Evolutionary conservation across 148 eudicot species (phyloP), one percentile per base, ranked within the genome.

Genomic region (Salicornia ramosissima): DNA sequence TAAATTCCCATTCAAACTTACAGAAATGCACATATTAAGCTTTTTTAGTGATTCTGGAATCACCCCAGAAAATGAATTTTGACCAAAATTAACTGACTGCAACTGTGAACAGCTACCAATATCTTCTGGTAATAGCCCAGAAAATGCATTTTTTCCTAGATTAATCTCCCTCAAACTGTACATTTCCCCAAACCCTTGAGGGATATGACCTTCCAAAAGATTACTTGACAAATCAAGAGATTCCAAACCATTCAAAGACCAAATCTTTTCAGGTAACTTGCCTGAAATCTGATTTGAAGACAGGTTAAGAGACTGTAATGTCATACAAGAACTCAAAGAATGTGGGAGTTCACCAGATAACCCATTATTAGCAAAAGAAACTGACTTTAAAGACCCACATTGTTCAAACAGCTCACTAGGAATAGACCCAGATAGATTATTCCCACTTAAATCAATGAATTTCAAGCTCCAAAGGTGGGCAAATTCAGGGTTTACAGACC

Each of bases 261-360:
- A 87, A 33, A 91, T 77, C 40, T 76, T 83, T 40, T 75, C 74
- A 26, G 86, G 87, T 47, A 91, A 76, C 29, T 67, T 70, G 40
- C 96, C 97, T 7, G 92, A 85, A 58, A 91, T 67, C 16, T 56
- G 79, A 69, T 91, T 91, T 8, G 85, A 81, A 0, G 96, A 90
- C 15, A 92, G 77, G 72, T 92, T 81, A 45, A 84, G 77, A 43
- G 71, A 68, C 69, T 78, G 79, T 18, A 92, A 74, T 19, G 83
- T 79, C 75, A 80, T 82, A 74, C 98, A 92, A 7, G 87, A 81
- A 40, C 70, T 57, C 28, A 92, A 67, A 75, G 88, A 78, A 36
- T 78, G 69, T 19, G 98, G 98, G 29, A 90, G 61, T 57, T 64
- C 43, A 18, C 98, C 98, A 22, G 91, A 78, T 4, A 92, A 78